phyloP scores from a whole-genome alignment of 768 basidiomycete species.

The Macrolepiota dolichaula region DNA sequence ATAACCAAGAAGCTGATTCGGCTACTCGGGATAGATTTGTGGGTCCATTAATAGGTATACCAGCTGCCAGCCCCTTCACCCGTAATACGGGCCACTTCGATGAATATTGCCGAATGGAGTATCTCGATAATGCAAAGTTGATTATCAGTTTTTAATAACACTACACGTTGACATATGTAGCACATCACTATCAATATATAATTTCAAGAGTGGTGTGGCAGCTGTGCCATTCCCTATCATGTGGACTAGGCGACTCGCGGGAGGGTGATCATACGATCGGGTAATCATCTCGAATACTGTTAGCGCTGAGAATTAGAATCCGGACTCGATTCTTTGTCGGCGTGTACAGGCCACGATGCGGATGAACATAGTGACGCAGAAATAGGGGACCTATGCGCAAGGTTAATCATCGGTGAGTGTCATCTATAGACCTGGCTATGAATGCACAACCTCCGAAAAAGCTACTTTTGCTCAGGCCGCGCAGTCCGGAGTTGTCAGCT shows the following conservation, averaged over 20 bases:
- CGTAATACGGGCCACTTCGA: neutral
- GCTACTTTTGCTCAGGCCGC: neutral
- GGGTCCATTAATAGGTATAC: neutral
- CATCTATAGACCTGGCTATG: neutral
- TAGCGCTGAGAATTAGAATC: neutral
- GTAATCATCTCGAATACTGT: neutral
- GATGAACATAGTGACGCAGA: too few species aligned
- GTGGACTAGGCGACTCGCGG: neutral
- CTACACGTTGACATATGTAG: too few species aligned
- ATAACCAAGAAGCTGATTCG: neutral
- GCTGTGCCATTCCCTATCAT: neutral
- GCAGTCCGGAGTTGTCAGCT: neutral
- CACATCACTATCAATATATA: too few species aligned
- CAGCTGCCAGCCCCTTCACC: neutral
- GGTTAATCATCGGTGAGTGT: too few species aligned
- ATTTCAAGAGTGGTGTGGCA: too few species aligned
- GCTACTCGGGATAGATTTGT: neutral
- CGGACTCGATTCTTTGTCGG: too few species aligned
- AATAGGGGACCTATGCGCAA: too few species aligned
- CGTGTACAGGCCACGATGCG: neutral
- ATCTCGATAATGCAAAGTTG: too few species aligned
- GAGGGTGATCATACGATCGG: neutral
- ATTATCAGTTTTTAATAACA: too few species aligned
- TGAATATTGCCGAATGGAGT: neutral
- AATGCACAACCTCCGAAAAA: neutral